Evolutionary conservation across 345 rosid species (phyloP), one percentile per base, ranked within the genome.

Genomic region (Lepidium didymum): DNA sequence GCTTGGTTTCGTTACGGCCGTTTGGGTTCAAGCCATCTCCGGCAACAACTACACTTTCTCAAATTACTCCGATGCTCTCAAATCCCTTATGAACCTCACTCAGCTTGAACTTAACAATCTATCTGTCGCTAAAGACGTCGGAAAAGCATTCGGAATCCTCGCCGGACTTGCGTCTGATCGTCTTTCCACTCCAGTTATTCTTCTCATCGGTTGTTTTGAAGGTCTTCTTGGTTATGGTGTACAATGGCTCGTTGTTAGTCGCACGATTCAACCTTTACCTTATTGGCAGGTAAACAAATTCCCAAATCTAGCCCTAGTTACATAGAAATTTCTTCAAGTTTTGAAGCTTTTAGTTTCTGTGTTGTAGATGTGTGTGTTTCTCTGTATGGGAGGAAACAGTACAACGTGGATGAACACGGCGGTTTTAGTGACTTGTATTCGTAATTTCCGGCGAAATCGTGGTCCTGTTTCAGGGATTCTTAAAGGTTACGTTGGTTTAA

Each of bases 391-490:
- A 44, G 87, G 86, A 13, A 85, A 87, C 62, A 85, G 87, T 73
- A 80, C 87, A 4, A 82, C 92, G 7, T 87, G 89, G 87, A 81
- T 87, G 85, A 84, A 83, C 83, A 87, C 92, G 21, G 88, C 88
- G 31, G 79, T 83, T 62, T 71, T 85, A 3, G 93, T 85, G 25
- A 83, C 93, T 13, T 85, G 89, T 70, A 79, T 87, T 69, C 31
- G 88, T 15, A 87, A 79, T 65, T 87, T 87, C 69, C 86, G 81
- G 1, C 72, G 67, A 27, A 87, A 79, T 33, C 86, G 88, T 2
- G 90, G 90, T 1, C 87, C 88, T 0, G 87, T 85, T 25, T 79
- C 88, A 0, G 93, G 88, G 35, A 82, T 85, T 16, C 82, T 85
- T 21, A 87, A 87, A 61, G 90, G 87, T 12, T 87, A 77, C 56